These are phyloP conservation scores for Tetrahymena borealis DNA, from an alignment of 73 alveolate species.

Conservation along the genomic window DNA sequence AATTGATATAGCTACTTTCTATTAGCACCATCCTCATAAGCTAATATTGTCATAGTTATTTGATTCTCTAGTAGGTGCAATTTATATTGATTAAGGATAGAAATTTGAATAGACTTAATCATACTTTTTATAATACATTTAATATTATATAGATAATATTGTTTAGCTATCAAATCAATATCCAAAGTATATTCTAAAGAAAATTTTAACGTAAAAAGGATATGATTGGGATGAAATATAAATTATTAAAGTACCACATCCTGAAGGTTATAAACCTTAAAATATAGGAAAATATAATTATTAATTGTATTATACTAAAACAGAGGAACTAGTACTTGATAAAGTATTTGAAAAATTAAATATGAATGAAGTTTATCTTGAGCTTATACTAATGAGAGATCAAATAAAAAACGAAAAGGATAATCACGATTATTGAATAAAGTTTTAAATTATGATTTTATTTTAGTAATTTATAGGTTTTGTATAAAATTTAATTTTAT, in stretches of 20 bases:
- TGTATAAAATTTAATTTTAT: too few species aligned
- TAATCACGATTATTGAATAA: too few species aligned
- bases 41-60: not conserved
- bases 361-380: not conserved
- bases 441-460: too few species aligned
- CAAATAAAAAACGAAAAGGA: too few species aligned
- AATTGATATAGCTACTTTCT: too few species aligned
- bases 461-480: too few species aligned
- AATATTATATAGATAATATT: not conserved
- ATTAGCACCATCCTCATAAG: too few species aligned
- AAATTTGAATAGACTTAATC: not conserved
- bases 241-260: not conserved
- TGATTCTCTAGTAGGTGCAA: not conserved
- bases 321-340: not conserved
- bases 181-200: not conserved
- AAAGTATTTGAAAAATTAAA: not conserved
- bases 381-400: too few species aligned
- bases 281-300: not conserved
- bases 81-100: not conserved
- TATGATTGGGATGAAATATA: not conserved
- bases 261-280: not conserved
- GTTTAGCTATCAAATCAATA: not conserved
- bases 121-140: not conserved
- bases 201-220: not conserved
- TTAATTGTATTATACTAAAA: not conserved